Evolutionary conservation across 768 basidiomycete species (phyloP).

Genomic region (Hebeloma cylindrosporum): DNA sequence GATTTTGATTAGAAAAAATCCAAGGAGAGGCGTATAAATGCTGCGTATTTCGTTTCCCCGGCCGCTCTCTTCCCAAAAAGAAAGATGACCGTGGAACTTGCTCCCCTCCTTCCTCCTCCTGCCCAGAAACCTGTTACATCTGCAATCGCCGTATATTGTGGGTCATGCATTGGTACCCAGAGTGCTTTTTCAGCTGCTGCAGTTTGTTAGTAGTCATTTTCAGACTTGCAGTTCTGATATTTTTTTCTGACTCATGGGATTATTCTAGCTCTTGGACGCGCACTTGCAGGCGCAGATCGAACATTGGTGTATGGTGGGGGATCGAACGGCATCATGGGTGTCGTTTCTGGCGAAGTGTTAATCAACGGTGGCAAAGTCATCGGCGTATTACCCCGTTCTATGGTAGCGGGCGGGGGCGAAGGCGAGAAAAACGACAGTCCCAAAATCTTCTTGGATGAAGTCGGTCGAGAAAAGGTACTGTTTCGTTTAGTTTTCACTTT

Average conservation of each 20-base stretch:
- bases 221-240: not conserved
- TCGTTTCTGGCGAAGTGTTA: slow-evolving; percentile 65
- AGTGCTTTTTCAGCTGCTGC: slow-evolving; percentile 69
- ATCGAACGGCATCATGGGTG: slow-evolving; percentile 81
- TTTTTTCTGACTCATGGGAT: not conserved
- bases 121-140: too few species aligned
- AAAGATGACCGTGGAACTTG: too few species aligned
- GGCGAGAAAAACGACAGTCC: slow-evolving; percentile 40
- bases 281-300: slow-evolving; percentile 58
- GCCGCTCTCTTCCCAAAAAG: too few species aligned
- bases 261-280: slow-evolving; percentile 76
- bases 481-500: too few species aligned
- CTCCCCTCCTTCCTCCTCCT: too few species aligned
- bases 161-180: slow-evolving; percentile 64
- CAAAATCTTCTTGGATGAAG: slow-evolving; percentile 21
- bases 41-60: too few species aligned
- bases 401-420: slow-evolving; percentile 69
- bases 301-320: slow-evolving; percentile 90
- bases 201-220: slow-evolving; percentile 50
- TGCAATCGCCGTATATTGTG: slow-evolving; percentile 81
- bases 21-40: too few species aligned
- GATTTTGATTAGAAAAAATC: too few species aligned
- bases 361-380: slow-evolving; percentile 69
- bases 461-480: slow-evolving; percentile 28
- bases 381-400: slow-evolving; percentile 78